Evolutionary conservation across 1,284 basidiomycete genomes (phyloP), one percentile per base, ranked within the genome.

Genomic region (Tremellales sp.): DNA sequence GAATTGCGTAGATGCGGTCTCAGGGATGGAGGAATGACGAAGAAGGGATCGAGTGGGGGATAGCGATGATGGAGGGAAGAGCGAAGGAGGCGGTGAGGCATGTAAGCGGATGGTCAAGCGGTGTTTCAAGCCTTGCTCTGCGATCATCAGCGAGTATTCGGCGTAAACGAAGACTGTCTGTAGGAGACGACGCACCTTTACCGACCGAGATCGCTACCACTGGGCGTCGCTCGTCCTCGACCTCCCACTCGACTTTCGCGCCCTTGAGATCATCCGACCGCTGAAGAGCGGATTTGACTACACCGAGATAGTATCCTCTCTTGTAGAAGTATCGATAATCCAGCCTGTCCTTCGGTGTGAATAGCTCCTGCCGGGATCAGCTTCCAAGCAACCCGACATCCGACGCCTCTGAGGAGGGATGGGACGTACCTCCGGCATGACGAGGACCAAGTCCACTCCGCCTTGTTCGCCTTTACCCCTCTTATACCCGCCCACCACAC

Each of bases 331-430:
- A 93, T 17, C 96, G 83, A 29, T 84, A 82, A 66, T 93, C 87
- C 48, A 92, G 77, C 58, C 92, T 89, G 68, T 98, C 94, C 70
- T 97, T 98, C 60, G 93, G 88, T 75, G 96, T 90, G 64, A 98
- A 92, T 23, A 97, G 58, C 22, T 48, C 45, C 70, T 19, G 15
- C 27, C 40, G n/a, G n/a, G 13, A 45, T 42, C 39, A 33, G 24
- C n/a, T 7, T 22, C 15, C 13, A n/a, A 6, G 15, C 33, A 36
- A 6, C 5, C 21, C 35, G 17, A 19, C 74, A 40, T 13, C 15
- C 29, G 29, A 31, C 8, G 8, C 10, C 8, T 15, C 29, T 23
- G 17, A 17, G 22, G 3, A 29, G 13, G n/a, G 15, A 33, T 12
- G 59, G 3, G 8, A 61, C 86, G 60, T 62, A 91, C 90, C 29